These are phyloP conservation scores for Besnoitia besnoiti DNA, from an alignment of 169 alveolate genomes.

Conservation along the genomic window DNA sequence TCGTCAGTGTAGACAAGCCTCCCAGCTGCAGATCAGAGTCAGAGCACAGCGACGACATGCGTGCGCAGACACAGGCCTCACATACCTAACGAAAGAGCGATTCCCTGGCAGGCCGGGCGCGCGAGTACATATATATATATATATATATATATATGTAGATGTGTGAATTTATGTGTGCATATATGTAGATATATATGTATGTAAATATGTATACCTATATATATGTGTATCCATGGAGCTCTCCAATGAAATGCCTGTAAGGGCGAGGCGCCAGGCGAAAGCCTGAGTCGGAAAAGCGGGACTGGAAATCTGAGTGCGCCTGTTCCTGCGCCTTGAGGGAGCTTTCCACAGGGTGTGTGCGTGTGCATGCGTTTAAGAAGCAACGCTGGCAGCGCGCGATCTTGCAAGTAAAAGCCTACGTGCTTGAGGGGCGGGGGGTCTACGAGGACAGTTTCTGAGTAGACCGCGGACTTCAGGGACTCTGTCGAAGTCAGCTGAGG, in stretches of 20 bases:
- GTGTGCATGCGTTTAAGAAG: too few species aligned
- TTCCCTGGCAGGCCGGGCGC: not conserved
- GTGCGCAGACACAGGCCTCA: too few species aligned
- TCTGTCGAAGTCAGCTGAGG: conserved; percentile 95
- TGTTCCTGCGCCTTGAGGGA: too few species aligned
- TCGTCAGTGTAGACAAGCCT: conserved; percentile 9
- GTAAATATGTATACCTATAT: not conserved
- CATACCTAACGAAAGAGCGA: not conserved
- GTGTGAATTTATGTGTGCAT: not conserved
- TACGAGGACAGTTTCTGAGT: conserved; percentile 60
- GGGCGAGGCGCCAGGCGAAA: not conserved
- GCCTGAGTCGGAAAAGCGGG: not conserved
- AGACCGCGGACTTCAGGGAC: conserved; percentile 80
- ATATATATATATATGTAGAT: too few species aligned
- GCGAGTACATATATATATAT: not conserved
- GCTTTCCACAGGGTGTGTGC: too few species aligned
- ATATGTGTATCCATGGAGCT: not conserved
- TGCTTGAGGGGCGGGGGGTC: conserved; percentile 28
- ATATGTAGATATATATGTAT: not conserved
- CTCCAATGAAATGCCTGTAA: not conserved
- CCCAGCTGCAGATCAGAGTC: not conserved
- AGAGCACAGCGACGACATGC: not conserved
- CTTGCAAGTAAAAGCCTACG: too few species aligned
- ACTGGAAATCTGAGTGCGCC: too few species aligned
- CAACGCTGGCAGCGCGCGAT: too few species aligned